Base-by-base conservation (phyloP, 2,329 filamentous ascomycete genomes). In the Berkeleyomyces rouxiae region DNA sequence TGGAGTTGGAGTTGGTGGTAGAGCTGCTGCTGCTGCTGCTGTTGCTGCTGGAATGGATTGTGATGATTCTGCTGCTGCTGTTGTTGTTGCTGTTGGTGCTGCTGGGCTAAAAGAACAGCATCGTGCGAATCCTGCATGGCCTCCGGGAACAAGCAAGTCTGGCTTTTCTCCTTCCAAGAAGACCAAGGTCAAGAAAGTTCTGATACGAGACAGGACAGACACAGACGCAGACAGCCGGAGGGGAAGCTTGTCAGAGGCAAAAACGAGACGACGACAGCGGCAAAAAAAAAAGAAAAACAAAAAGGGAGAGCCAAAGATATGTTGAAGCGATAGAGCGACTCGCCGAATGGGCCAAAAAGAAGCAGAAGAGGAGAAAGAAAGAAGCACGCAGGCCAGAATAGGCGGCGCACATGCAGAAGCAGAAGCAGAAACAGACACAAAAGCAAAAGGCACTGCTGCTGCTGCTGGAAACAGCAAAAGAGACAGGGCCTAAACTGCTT, bases 21-120 rank as follows among this genome's bases (percentile, higher is more conserved):
- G 47, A 53, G 53, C 53, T 59, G 61, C 36, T 42, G 61, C 44
- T 57, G 49, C 42, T 31, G 37, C 47, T 61, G 39, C n/a, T 33
- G n/a, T 47, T 55, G 60, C 13, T 33, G 44, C n/a, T 61, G 47
- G 16, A 57, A 37, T 7, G 31, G n/a, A 10, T 16, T 10, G 40
- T 55, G 39, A n/a, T 67, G 66, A 16, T 69, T 46, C 51, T 60
- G 63, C 51, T 63, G 64, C 40, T 63, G 64, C 37, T 61, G 66
- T 62, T 70, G 66, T 63, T 67, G 62, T 67, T 69, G 65, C 70
- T 59, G 37, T 39, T 55, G 55, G n/a, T 63, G 62, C 46, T 63
- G 57, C 23, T 63, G 57, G 57, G 62, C 60, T 62, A 64, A 47
- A 59, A 62, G 53, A 64, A 51, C 23, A 64, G 61, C 63, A 65